Evolutionary conservation across 805 yeast genomes (phyloP).

Genomic region (Metschnikowia continentalis): DNA sequence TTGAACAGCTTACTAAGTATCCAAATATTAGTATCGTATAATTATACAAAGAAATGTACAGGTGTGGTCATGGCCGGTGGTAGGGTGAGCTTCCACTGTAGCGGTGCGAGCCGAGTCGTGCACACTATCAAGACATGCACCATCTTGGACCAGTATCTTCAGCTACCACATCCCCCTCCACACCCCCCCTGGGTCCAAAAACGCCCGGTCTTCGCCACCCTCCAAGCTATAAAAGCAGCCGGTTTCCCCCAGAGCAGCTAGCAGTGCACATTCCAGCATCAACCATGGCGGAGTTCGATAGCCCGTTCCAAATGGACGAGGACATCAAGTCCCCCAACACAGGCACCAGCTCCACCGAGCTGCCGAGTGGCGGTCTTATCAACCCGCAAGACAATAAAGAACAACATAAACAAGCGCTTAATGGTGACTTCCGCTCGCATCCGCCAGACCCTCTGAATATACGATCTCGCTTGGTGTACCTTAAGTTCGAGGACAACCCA

Average conservation of each 20-base stretch:
- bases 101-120: constrained; percentile 1
- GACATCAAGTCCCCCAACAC: constrained; percentile 21
- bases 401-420: background rate
- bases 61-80: too few species aligned
- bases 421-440: background rate
- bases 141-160: background rate
- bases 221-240: background rate
- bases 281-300: constrained; percentile 31
- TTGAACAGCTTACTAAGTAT: too few species aligned
- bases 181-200: background rate
- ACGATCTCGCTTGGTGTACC: constrained; percentile 30
- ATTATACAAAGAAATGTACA: too few species aligned
- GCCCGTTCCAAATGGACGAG: constrained; percentile 46
- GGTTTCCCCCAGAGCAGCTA: background rate
- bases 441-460: constrained; percentile 14
- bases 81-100: too few species aligned
- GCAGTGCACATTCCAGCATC: background rate
- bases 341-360: background rate
- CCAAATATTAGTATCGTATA: too few species aligned
- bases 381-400: background rate
- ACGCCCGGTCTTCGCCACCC: background rate
- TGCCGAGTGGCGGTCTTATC: background rate
- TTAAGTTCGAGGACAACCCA: constrained; percentile 24
- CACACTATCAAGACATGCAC: constrained; percentile 1
- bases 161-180: background rate